Conservation (phyloP, 305 asterid species). For the Solanum hybrid region DNA sequence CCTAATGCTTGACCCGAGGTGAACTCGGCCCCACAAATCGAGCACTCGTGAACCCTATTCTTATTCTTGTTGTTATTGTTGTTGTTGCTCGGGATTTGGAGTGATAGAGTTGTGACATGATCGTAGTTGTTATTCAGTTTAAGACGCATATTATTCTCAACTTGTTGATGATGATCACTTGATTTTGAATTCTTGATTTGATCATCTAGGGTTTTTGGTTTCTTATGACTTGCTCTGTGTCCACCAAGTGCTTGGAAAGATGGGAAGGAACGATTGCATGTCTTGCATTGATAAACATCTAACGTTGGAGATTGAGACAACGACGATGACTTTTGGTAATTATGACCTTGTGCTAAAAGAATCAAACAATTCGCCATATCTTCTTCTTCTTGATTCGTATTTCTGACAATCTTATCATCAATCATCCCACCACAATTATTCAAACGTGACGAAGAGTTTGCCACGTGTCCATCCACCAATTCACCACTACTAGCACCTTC, state of each 20-base stretch:
- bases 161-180: slow-evolving; percentile 1
- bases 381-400: slow-evolving; percentile 26
- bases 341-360: slow-evolving; percentile 52
- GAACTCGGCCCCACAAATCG: slow-evolving; percentile 48
- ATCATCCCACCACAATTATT: background rate
- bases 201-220: slow-evolving; percentile 29
- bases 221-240: slow-evolving; percentile 79
- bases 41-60: slow-evolving; percentile 35
- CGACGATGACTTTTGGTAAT: background rate
- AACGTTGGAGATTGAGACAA: background rate
- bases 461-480: background rate
- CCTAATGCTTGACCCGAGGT: slow-evolving; percentile 56
- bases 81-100: slow-evolving; percentile 24
- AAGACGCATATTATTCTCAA: background rate
- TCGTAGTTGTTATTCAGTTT: background rate
- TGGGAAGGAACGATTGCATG: slow-evolving; percentile 53
- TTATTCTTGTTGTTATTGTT: background rate
- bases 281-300: slow-evolving; percentile 56
- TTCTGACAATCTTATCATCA: background rate
- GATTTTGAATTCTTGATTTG: background rate
- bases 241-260: slow-evolving; percentile 92
- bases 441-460: background rate
- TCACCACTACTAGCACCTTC: slow-evolving; percentile 3
- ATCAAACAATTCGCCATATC: slow-evolving; percentile 90
- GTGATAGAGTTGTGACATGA: slow-evolving; percentile 32